Evolutionary conservation across 2,329 filamentous ascomycete genomes (phyloP), one percentile per base, ranked within the genome.

Genomic region (Pseudogymnoascus sp.): DNA sequence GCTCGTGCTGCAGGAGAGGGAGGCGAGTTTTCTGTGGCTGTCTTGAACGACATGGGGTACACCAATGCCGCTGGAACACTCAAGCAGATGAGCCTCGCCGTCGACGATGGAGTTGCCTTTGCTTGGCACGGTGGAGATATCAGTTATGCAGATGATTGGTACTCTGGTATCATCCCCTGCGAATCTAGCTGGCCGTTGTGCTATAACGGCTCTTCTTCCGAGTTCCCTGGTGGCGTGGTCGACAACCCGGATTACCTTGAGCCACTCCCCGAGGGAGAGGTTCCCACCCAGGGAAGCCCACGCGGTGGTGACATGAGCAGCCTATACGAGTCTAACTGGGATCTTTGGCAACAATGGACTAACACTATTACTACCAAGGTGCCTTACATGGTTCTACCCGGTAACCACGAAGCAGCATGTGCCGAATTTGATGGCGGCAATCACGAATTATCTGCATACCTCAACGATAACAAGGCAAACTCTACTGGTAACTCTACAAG

Each of bases 41-140:
- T 83, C 1, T 66, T 83, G 41, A 81, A 81, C 66, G 81, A 83
- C 65, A 82, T 83, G 80, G 80, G 80, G 6, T 82, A 82, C 72
- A 82, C 79, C 51, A 82, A 82, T 61, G 80, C 80, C 16, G 70
- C 74, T 1, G 80, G 80, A 14, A 82, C 80, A 1, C 77, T 77
- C 71, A 73, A 77, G 66, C 73, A 81, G 51, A 72, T 83, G 13
- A 69, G 68, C 37, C 68, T 77, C 39, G 77, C 74, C 4, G 75
- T 75, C 41, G 70, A 76, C n/a, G 75, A 80, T n/a, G 79, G 77
- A n/a, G 67, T 76, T 16, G 77, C 77, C 3, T 82, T 83, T 67
- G 78, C 77, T 25, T 83, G 81, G 81, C 81, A 83, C 69, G 80
- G 80, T 39, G 80, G 81, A 60, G 80, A 83, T 65, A 73, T 82